Evolutionary conservation across 2,329 filamentous ascomycete genomes (phyloP), one percentile per base, ranked within the genome.

Genomic region (Thelonectria discophora): DNA sequence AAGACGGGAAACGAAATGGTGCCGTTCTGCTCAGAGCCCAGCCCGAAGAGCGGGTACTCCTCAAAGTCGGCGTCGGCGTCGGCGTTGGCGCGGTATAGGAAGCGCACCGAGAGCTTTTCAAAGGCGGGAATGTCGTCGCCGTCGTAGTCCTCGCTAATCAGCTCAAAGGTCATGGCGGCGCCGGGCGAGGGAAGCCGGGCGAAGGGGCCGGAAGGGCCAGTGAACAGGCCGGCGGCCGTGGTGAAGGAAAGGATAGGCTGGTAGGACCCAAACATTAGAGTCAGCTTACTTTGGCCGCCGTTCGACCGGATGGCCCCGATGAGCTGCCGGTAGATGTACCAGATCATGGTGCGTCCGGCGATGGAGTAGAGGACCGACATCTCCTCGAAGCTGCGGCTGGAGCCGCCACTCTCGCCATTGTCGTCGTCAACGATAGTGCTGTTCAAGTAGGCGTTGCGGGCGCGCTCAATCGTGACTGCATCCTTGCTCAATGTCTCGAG

Each of bases 161-260:
- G 74, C 78, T 97, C 93, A 72, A 95, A 93, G 0, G 86, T 80
- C 83, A 97, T 89, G 42, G 86, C 84, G 1, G 88, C 89, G 0
- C 92, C 93, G 39, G 93, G 92, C 65, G 89, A 83, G 0, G 90
- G 88, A 13, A 87, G 60, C 2, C 61, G 65, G 3, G 72, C 72
- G 54, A 77, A 75, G 65, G 65, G 73, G 32, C 61, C 79, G 4
- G 84, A 80, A n/a, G 78, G 81, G 71, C 88, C 70, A 50, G 79
- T 80, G 5, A 79, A 78, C 8, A 88, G 78, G 0, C 77, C 75
- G 0, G 81, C 74, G 3, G 88, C 75, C 1, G 80, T 75, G 65
- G 86, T 84, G 67, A 88, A 87, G 17, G 84, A 77, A 17, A 88
- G 60, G 60, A 88, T 80, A 2, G 86, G 84, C 63, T 86, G 80